Evolutionary conservation across 1,284 basidiomycete genomes (phyloP).

Genomic region (Cutaneotrichosporon spelunceum): DNA sequence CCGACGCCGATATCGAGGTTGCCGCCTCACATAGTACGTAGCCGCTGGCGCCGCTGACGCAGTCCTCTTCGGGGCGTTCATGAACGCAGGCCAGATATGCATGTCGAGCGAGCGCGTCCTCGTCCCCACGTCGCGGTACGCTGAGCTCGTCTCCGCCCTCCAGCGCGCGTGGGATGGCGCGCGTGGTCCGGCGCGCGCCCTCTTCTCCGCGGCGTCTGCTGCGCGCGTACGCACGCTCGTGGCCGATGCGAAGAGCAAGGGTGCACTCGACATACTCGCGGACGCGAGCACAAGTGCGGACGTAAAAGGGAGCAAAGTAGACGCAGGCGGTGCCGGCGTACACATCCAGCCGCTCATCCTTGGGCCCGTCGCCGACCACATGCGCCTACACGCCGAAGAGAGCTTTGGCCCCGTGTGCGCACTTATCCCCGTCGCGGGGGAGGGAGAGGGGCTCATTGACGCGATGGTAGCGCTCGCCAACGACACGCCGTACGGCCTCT

Average conservation of each 20-base stretch:
- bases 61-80: conserved; percentile 61
- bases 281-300: too few species aligned
- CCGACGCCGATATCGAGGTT: conserved; percentile 61
- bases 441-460: conserved; percentile 47
- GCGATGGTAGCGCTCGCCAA: conserved; percentile 55
- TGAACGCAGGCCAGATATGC: conserved; percentile 66
- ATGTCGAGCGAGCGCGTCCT: conserved; percentile 69
- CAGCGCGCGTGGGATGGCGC: conserved; percentile 37
- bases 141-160: conserved; percentile 50
- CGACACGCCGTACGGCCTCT: conserved; percentile 58
- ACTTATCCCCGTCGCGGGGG: conserved; percentile 25
- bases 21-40: conserved; percentile 52
- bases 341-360: conserved; percentile 59
- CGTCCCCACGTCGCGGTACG: conserved; percentile 52
- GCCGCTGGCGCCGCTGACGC: conserved; percentile 24
- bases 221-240: conserved; percentile 57
- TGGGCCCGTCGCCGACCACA: conserved; percentile 55
- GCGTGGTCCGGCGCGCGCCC: conserved; percentile 27
- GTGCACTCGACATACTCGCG: conserved; percentile 52
- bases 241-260: conserved; percentile 56
- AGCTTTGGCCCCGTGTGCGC: conserved; percentile 60
- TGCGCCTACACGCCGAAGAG: conserved; percentile 59
- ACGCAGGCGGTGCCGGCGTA: conserved; percentile 40
- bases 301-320: too few species aligned
- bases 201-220: conserved; percentile 59